Conservation (phyloP, 1,284 basidiomycete genomes). For the Coniferiporia sulphurascens region DNA sequence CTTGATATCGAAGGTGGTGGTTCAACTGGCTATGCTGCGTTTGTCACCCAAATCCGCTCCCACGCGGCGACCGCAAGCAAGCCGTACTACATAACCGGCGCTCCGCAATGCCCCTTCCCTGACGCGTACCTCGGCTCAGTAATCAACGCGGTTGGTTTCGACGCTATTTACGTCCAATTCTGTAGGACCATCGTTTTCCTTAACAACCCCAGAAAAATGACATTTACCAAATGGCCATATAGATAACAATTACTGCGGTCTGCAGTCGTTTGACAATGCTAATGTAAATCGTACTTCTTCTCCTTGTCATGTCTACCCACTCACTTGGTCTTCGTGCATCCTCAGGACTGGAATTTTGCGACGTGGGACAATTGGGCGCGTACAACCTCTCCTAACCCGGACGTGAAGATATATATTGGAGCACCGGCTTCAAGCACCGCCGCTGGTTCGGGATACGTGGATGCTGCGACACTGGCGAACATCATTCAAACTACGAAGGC, state of each 20-base stretch:
- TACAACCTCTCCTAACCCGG: slow-evolving; percentile 48
- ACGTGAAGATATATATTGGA: slow-evolving; percentile 61
- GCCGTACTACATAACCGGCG: slow-evolving; percentile 54
- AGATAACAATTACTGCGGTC: slow-evolving; percentile 58
- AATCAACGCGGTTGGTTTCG: slow-evolving; percentile 51
- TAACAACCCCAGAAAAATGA: background rate
- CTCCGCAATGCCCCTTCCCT: slow-evolving; percentile 65
- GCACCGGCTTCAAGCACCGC: slow-evolving; percentile 48
- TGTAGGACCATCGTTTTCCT: slow-evolving; percentile 29
- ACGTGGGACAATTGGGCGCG: slow-evolving; percentile 62
- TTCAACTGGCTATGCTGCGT: slow-evolving; percentile 45
- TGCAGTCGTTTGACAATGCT: slow-evolving; percentile 37
- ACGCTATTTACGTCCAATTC: slow-evolving; percentile 61
- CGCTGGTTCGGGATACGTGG: slow-evolving; percentile 49
- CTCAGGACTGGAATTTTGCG: slow-evolving; percentile 47
- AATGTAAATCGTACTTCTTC: slow-evolving; percentile 30
- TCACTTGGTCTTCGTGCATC: slow-evolving; percentile 3
- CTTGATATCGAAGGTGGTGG: slow-evolving; percentile 63
- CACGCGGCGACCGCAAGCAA: slow-evolving; percentile 45
- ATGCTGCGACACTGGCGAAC: slow-evolving; percentile 37
- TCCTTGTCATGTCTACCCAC: background rate
- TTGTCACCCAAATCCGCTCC: slow-evolving; percentile 47
- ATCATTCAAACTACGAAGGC: slow-evolving; percentile 41
- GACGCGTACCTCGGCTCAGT: slow-evolving; percentile 52
- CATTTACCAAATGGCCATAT: slow-evolving; percentile 14